Evolutionary conservation across 2,329 filamentous ascomycete species (phyloP), one percentile per base, ranked within the genome.

Genomic region (Chalaropsis thielavioides): DNA sequence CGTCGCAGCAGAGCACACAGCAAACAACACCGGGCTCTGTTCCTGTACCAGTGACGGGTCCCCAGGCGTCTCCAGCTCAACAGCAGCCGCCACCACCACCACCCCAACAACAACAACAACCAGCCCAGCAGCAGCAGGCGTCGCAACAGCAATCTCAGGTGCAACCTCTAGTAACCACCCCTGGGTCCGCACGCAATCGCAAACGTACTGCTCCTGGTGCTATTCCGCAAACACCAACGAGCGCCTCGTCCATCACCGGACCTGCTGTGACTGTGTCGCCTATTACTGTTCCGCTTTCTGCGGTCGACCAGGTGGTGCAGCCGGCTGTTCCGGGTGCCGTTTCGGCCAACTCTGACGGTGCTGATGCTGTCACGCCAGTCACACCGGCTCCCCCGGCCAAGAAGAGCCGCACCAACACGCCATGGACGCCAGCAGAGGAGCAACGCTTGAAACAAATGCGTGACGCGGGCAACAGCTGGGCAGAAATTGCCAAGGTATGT

Each of bases 401-500:
- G 79, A 96, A 96, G 79, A 94, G 90, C 71, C 83, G 94, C 67
- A 97, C 94, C n/a, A 99, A 99, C 73, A 99, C 94, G 2, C 94
- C 94, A 0, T 99, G 94, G 94, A 96, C 92, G 1, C 90, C 92
- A 1, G 89, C 89, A 41, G 94, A 99, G 75, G 94, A 99, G 76
- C 84, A 92, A 73, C 81, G 91, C 58, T 78, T 99, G 70, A 97
- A 97, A 80, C 85, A 87, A 69, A 95, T 99, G 90, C 83, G 94
- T 71, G 94, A 97, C 75, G 84, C 87, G 0, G 92, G 92, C 11
- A 92, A 89, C 71, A 96, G 89, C 72, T 99, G 94, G 94, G 95
- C 90, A 61, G 94, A 97, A 72, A 99, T 99, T 72, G 94, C 92
- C 70, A 97, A 97, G 86, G 92, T 95, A 94, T 82, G 90, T 90